Percentiles rank a stretch among this genome's conserved stretches.
These are phyloP conservation scores for Hevea brasiliensis DNA, from an alignment of 345 rosid genomes.

Conservation along the genomic window DNA sequence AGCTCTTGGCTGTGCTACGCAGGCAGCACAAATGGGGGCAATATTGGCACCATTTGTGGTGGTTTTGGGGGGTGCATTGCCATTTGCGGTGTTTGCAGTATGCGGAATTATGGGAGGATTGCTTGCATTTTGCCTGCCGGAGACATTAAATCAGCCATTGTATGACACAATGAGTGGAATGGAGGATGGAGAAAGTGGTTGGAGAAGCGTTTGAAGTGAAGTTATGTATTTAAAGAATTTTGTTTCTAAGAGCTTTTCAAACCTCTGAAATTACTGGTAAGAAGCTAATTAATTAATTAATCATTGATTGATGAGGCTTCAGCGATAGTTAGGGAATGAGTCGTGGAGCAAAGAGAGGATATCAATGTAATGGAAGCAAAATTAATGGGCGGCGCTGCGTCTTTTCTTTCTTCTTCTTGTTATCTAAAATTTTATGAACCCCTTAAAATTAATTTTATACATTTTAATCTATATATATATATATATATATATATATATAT, in stretches of 20 bases:
- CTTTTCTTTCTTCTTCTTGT: no score
- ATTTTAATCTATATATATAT: no score
- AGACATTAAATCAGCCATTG: slow-evolving; percentile 74
- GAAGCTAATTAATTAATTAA: no score
- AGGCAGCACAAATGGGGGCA: slow-evolving; percentile 85
- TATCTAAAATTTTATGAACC: no score
- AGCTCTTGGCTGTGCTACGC: slow-evolving; percentile 81
- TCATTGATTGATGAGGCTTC: background rate
- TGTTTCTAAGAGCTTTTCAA: no score
- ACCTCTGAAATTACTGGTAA: no score
- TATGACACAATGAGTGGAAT: slow-evolving; percentile 85
- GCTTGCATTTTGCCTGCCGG: slow-evolving; percentile 80
- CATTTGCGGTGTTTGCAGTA: slow-evolving; percentile 65
- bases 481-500: no score
- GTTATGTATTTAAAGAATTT: background rate
- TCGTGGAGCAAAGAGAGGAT: background rate
- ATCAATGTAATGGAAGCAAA: background rate
- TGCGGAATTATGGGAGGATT: slow-evolving; percentile 70
- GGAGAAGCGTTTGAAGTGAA: background rate
- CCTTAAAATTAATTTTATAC: no score
- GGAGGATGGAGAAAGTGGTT: slow-evolving; percentile 51
- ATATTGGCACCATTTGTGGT: slow-evolving; percentile 86
- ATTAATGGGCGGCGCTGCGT: no score
- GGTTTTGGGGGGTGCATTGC: slow-evolving; percentile 62
- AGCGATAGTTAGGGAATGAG: background rate